Evolutionary conservation across 164 flowering plant genomes (phyloP).

Genomic region (Dillenia turbinata): DNA sequence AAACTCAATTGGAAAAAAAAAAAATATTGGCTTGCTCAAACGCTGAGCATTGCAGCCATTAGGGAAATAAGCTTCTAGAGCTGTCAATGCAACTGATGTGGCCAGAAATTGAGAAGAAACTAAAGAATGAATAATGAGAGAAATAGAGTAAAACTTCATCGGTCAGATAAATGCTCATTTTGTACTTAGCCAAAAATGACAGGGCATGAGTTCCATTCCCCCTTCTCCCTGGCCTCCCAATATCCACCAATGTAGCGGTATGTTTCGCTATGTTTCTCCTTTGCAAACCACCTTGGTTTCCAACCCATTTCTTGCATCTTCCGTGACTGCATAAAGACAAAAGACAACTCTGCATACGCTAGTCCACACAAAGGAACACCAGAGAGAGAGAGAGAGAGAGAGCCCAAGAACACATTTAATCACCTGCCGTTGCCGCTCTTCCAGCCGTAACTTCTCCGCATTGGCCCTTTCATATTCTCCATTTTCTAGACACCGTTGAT

Average conservation of each 20-base stretch:
- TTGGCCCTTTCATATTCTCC: slow-evolving; percentile 50
- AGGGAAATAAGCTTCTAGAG: no score
- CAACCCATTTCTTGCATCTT: slow-evolving; percentile 50
- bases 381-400: no score
- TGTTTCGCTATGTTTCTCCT: slow-evolving; percentile 24
- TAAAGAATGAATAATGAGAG: no score
- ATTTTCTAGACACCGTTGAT: slow-evolving; percentile 48
- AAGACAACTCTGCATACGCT: no score
- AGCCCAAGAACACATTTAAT: background rate
- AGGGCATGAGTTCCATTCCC: slow-evolving; percentile 39
- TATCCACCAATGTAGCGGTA: slow-evolving; percentile 43
- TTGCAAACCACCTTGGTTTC: slow-evolving; percentile 44
- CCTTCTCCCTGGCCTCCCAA: slow-evolving; percentile 41
- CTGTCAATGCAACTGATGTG: no score
- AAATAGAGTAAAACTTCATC: background rate
- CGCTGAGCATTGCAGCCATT: no score
- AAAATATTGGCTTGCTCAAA: no score
- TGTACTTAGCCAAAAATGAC: slow-evolving; percentile 43
- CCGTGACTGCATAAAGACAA: slow-evolving; percentile 23
- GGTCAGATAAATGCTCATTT: slow-evolving; percentile 14
- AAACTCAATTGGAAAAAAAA: no score
- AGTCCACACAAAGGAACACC: no score
- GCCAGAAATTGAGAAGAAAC: no score
- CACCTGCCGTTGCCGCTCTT: slow-evolving; percentile 50
- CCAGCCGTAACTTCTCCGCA: slow-evolving; percentile 52